A percentile compares a stretch with the other conserved stretches of the same genome.
phyloP scores from a whole-genome alignment of 371 early-diverging fungal species.

The Mycotypha africana region DNA sequence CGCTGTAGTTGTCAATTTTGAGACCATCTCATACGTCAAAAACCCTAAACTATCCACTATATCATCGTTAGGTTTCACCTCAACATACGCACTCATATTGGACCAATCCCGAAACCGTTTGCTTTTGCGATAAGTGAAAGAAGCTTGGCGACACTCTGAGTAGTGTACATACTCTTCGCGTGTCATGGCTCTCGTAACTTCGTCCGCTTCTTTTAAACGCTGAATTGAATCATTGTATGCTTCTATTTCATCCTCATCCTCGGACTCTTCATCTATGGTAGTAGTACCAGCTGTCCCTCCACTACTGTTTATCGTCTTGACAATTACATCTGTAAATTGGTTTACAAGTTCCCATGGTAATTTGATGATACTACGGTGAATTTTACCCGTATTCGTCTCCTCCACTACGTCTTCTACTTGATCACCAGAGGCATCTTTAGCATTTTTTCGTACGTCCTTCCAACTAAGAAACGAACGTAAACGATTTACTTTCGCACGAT shows the following conservation, averaged over 20 bases:
- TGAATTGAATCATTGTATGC: constrained; percentile 85
- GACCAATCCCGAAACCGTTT: constrained; percentile 97
- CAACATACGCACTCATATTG: constrained; percentile 78
- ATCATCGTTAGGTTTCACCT: constrained; percentile 89
- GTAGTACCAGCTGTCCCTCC: too few relatives aligned
- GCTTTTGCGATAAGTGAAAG: constrained; percentile 93
- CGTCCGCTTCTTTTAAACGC: constrained; percentile 78
- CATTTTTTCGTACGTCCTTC: constrained; percentile 95
- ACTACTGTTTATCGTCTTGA: constrained; percentile 43
- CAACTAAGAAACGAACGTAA: constrained; percentile 87
- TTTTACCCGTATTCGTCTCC: constrained; percentile 63
- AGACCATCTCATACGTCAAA: constrained; percentile 95
- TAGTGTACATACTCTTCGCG: constrained; percentile 98
- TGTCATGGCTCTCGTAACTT: constrained; percentile 93
- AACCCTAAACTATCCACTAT: constrained; percentile 97
- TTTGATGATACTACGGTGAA: constrained; percentile 73
- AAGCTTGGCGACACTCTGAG: constrained; percentile 96
- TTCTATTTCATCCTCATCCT: constrained; percentile 82
- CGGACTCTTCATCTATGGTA: constrained; percentile 78
- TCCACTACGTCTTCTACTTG: constrained; percentile 67
- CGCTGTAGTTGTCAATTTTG: constrained; percentile 82
- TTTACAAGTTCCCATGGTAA: constrained; percentile 89
- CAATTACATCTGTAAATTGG: constrained; percentile 65
- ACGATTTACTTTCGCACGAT: constrained; percentile 88
- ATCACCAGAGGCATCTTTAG: constrained; percentile 69